These are phyloP conservation scores for Elongisporangium anandrum DNA, from an alignment of 352 stramenopile species.

Conservation along the genomic window DNA sequence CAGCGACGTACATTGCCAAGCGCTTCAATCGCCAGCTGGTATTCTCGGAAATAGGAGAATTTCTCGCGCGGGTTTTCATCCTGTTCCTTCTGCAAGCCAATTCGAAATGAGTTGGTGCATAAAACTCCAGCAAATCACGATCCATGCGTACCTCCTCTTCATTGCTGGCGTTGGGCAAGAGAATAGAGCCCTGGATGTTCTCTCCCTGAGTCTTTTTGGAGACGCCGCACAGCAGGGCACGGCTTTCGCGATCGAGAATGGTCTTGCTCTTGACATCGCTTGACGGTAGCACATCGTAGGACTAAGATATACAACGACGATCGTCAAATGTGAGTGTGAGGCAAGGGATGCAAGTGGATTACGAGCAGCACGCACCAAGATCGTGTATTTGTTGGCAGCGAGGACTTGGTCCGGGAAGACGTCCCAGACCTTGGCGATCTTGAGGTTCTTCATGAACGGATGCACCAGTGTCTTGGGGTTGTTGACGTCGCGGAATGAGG, in stretches of 20 bases:
- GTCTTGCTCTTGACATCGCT: slow-evolving; percentile 74
- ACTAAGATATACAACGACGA: slow-evolving; percentile 20
- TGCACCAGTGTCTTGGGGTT: slow-evolving; percentile 66
- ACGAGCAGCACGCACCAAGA: slow-evolving; percentile 42
- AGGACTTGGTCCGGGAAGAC: slow-evolving; percentile 79
- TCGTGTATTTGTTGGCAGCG: slow-evolving; percentile 77
- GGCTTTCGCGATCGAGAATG: slow-evolving; percentile 62
- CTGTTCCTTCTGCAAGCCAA: slow-evolving; percentile 29
- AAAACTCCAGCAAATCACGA: not conserved
- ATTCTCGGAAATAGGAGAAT: slow-evolving; percentile 81
- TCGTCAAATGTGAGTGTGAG: not conserved
- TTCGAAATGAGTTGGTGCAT: slow-evolving; percentile 5
- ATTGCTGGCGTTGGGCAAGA: slow-evolving; percentile 49
- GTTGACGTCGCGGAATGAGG: slow-evolving; percentile 71
- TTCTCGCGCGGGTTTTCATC: slow-evolving; percentile 52
- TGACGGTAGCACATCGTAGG: slow-evolving; percentile 83
- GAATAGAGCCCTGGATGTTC: slow-evolving; percentile 68
- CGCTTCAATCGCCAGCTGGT: slow-evolving; percentile 63
- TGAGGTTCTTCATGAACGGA: slow-evolving; percentile 80
- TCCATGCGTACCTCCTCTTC: slow-evolving; percentile 45
- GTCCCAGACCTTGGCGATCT: slow-evolving; percentile 78
- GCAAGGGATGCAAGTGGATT: not conserved
- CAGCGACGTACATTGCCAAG: slow-evolving; percentile 58
- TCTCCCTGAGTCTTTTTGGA: slow-evolving; percentile 66
- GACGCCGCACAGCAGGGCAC: slow-evolving; percentile 67